Percentiles rank a stretch among this genome's conserved stretches.
phyloP scores from a whole-genome alignment of 1,284 basidiomycete genomes.

The Meripilus lineatus region DNA sequence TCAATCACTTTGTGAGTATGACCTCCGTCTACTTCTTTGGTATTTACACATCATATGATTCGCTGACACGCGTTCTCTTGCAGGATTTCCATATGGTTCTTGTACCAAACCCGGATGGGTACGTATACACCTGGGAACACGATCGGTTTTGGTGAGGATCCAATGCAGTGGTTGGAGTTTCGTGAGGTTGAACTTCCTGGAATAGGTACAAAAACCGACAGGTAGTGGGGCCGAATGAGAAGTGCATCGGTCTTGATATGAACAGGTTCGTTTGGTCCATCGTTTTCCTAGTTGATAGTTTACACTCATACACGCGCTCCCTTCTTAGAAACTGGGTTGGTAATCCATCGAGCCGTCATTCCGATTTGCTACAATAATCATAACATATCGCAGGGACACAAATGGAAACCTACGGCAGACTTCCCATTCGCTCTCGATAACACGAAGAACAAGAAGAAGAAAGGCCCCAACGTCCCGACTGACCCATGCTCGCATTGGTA shows the following conservation, averaged over 20 bases:
- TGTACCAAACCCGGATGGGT: constrained; percentile 82
- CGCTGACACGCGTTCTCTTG: neutral
- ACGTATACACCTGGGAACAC: constrained; percentile 50
- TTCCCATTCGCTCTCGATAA: constrained; percentile 16
- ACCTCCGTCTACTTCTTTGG: neutral
- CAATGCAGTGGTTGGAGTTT: neutral
- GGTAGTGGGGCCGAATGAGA: constrained; percentile 39
- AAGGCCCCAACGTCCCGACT: constrained; percentile 26
- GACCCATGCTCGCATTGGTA: constrained; percentile 72
- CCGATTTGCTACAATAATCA: neutral
- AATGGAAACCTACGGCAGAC: constrained; percentile 46
- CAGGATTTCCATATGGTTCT: constrained; percentile 77
- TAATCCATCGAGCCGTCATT: neutral
- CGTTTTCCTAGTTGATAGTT: neutral
- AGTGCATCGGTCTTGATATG: constrained; percentile 75
- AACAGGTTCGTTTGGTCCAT: constrained; percentile 43
- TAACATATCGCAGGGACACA: constrained; percentile 43
- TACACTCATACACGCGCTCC: constrained; percentile 1
- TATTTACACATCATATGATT: neutral
- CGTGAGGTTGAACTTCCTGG: neutral
- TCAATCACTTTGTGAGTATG: constrained; percentile 48
- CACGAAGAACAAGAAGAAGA: constrained; percentile 18
- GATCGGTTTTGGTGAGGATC: constrained; percentile 65
- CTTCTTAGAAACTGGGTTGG: constrained; percentile 26
- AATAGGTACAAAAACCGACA: constrained; percentile 76